Base-by-base conservation (phyloP, 2,329 filamentous ascomycete genomes). In the Sporothrix protearum region DNA sequence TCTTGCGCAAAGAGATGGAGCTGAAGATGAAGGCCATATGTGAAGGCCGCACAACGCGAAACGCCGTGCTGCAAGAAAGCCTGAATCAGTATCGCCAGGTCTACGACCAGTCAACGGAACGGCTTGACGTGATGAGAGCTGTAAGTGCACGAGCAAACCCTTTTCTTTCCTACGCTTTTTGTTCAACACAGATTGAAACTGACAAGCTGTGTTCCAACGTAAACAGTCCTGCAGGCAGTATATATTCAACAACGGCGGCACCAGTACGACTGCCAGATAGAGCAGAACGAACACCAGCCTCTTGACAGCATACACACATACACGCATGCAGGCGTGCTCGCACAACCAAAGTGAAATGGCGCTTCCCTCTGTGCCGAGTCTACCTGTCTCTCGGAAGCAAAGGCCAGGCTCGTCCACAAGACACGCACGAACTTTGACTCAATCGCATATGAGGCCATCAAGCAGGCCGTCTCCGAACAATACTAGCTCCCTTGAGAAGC, bases 1-100 rank as follows among this genome's bases (percentile, higher is more conserved):
- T 98, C 79, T 83, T 99, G 73, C 90, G 96, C 71, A 98, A 98
- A 81, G 94, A 99, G 84, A 97, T 97, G 93, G 96, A 99, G 81
- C 83, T 93, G 73, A 93, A 94, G 79, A 97, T 99, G 95, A 96
- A 94, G 79, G 93, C 92, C 72, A 97, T 99, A 71, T 98, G 96
- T 81, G 94, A 95, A 73, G 96, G 96, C 33, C 89, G 88, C 68
- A 91, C 89, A 75, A 92, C 90, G 45, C 91, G 89, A 77, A 86
- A 87, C 70, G 87, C 88, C 25, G 92, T 99, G 63, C 86, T 99
- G 55, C 86, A 89, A 70, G 91, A 97, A 80, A 97, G 92, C 78
- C 84, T 99, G 71, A 87, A 90, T 73, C 93, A 96, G 83, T 99
- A 98, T 80, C 89, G 91, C 68, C 89, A 90, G 69, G 93, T 97